phyloP scores from a whole-genome alignment of 768 basidiomycete species.

The Dentipellis sp. region DNA sequence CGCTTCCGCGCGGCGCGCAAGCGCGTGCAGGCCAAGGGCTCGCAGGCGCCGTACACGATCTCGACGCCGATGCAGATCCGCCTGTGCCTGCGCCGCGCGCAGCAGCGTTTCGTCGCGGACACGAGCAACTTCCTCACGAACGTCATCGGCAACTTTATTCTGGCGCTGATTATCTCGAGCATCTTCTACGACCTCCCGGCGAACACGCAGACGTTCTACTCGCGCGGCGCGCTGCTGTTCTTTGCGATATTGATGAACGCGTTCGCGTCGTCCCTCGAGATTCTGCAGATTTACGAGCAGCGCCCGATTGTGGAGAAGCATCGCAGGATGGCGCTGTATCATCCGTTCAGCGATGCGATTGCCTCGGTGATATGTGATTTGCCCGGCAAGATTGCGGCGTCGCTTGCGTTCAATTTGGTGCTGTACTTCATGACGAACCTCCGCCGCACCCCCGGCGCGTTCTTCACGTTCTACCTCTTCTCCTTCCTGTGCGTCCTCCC shows the following conservation, averaged over 20 bases:
- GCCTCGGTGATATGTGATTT: slow-evolving; percentile 50
- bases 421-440: slow-evolving; percentile 57
- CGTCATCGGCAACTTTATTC: slow-evolving; percentile 1
- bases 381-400: slow-evolving; percentile 42
- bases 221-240: slow-evolving; percentile 29
- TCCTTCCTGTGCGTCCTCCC: slow-evolving; percentile 51
- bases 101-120: slow-evolving; percentile 19
- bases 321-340: slow-evolving; percentile 51
- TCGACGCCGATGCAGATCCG: slow-evolving; percentile 27
- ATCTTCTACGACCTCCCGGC: slow-evolving; percentile 27
- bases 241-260: slow-evolving; percentile 31
- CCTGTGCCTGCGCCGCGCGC: slow-evolving; percentile 23
- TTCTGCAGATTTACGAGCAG: slow-evolving; percentile 44
- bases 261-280: slow-evolving; percentile 26
- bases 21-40: slow-evolving; percentile 30
- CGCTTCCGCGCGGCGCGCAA: slow-evolving; percentile 49
- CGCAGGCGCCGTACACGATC: slow-evolving; percentile 27
- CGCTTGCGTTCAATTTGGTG: slow-evolving; percentile 35
- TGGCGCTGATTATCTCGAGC: slow-evolving; percentile 8
- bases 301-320: slow-evolving; percentile 54
- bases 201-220: slow-evolving; percentile 26
- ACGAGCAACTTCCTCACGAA: neutral
- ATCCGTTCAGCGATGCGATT: slow-evolving; percentile 49
- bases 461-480: slow-evolving; percentile 56
- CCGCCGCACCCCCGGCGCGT: slow-evolving; percentile 28